Percentiles rank a stretch among this genome's conserved stretches.
Conservation (phyloP, 2,329 filamentous ascomycete genomes). For the Phaeosphaeriaceae sp. region DNA sequence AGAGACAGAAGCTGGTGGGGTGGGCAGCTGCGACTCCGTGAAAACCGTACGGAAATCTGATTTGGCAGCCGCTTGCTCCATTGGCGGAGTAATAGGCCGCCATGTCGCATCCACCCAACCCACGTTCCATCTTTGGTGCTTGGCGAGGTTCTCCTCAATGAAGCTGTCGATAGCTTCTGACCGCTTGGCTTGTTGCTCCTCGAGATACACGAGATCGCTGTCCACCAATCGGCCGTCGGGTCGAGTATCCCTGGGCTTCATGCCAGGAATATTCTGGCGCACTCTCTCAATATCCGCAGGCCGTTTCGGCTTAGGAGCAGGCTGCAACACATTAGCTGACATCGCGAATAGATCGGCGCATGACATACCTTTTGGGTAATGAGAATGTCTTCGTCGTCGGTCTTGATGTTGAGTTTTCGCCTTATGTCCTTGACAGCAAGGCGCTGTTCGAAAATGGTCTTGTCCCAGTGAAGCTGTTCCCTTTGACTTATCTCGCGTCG, state of each 20-base stretch:
- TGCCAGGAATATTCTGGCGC: slow-evolving; percentile 71
- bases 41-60: slow-evolving; percentile 50
- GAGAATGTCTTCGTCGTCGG: slow-evolving; percentile 82
- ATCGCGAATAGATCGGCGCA: slow-evolving; percentile 22
- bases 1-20: slow-evolving; percentile 56
- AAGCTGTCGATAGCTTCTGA: slow-evolving; percentile 81
- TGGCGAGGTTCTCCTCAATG: slow-evolving; percentile 84
- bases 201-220: slow-evolving; percentile 77
- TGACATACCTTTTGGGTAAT: slow-evolving; percentile 86
- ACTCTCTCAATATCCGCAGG: slow-evolving; percentile 65
- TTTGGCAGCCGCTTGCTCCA: slow-evolving; percentile 57
- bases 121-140: slow-evolving; percentile 91
- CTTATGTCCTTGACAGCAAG: slow-evolving; percentile 86
- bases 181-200: slow-evolving; percentile 80
- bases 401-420: slow-evolving; percentile 85
- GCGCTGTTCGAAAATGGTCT: slow-evolving; percentile 82
- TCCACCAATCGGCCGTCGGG: slow-evolving; percentile 74
- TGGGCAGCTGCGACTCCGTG: slow-evolving; percentile 51
- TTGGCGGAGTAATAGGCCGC: slow-evolving; percentile 80
- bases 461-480: slow-evolving; percentile 77
- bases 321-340: slow-evolving; percentile 33
- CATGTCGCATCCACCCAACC: slow-evolving; percentile 88
- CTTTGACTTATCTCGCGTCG: slow-evolving; percentile 81
- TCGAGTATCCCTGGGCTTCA: slow-evolving; percentile 58
- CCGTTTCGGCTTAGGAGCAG: slow-evolving; percentile 56